phyloP scores from a whole-genome alignment of 2,329 filamentous ascomycete species.

The Trichoderma cornu-damae region DNA sequence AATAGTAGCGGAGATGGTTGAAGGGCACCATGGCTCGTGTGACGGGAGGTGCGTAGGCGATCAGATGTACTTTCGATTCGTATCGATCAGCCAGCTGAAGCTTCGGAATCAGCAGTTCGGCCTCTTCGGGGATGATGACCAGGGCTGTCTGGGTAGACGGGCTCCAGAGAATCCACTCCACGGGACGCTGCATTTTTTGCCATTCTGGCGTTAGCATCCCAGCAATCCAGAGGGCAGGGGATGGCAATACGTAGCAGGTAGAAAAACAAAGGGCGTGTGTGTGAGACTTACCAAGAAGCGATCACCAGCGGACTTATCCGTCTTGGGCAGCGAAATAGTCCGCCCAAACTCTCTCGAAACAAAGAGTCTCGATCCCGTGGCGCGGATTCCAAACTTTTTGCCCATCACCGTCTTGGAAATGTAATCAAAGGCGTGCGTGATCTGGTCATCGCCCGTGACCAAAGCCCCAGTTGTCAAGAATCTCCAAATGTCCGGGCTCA shows the following conservation, averaged over 20 bases:
- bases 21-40: constrained; percentile 57
- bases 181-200: constrained; percentile 35
- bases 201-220: background rate
- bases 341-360: constrained; percentile 30
- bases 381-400: constrained; percentile 27
- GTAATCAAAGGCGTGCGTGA: constrained; percentile 36
- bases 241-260: too few species aligned
- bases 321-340: constrained; percentile 8
- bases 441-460: background rate
- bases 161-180: constrained; percentile 60
- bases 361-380: constrained; percentile 27
- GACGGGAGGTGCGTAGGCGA: constrained; percentile 56
- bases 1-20: constrained; percentile 48
- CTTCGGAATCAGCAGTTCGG: constrained; percentile 47
- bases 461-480: constrained; percentile 43
- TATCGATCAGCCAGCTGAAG: constrained; percentile 29
- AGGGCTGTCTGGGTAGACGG: constrained; percentile 43
- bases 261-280: background rate
- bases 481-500: constrained; percentile 42
- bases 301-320: background rate
- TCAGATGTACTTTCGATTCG: constrained; percentile 37
- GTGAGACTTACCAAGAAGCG: constrained; percentile 18
- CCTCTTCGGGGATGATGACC: constrained; percentile 59
- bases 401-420: constrained; percentile 35
- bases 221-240: too few species aligned